Evolutionary conservation across 495 filamentous ascomycete species (phyloP).

Genomic region (Neurospora sp.): DNA sequence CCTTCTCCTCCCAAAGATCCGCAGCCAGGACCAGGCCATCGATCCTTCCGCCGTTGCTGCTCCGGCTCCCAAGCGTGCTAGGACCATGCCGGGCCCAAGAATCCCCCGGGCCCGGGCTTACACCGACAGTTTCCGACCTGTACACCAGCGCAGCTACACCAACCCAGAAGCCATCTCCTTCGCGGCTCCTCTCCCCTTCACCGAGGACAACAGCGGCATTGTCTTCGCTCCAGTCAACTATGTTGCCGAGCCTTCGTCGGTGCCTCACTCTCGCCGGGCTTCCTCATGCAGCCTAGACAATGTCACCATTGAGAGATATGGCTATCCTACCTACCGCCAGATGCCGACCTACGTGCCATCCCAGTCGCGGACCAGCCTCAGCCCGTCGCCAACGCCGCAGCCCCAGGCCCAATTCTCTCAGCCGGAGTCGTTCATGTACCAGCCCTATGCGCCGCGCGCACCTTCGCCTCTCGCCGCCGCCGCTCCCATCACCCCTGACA

Average conservation of each 20-base stretch:
- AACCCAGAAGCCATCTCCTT: conserved; percentile 49
- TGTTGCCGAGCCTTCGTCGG: conserved; percentile 31
- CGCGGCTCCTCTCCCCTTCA: conserved; percentile 35
- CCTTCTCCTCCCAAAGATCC: conserved; percentile 75
- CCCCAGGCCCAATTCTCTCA: conserved; percentile 25
- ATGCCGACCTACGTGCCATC: conserved; percentile 57
- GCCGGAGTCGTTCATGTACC: conserved; percentile 35
- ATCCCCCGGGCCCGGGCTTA: conserved; percentile 12
- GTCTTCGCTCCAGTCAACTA: conserved; percentile 62
- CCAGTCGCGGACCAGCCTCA: conserved; percentile 21
- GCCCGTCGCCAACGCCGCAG: conserved; percentile 18
- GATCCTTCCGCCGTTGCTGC: conserved; percentile 17
- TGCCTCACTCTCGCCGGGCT: conserved; percentile 48
- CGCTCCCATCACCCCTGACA: conserved; percentile 29
- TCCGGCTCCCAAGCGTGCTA: conserved; percentile 30
- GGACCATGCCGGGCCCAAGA: conserved; percentile 20
- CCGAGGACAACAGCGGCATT: conserved; percentile 29
- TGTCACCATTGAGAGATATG: conserved; percentile 54
- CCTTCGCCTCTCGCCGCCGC: conserved; percentile 39
- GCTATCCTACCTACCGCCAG: conserved; percentile 72
- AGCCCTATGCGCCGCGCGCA: conserved; percentile 33
- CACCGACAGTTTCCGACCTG: conserved; percentile 31
- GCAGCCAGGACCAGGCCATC: conserved; percentile 72
- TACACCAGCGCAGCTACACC: conserved; percentile 56
- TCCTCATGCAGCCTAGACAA: conserved; percentile 64